Evolutionary conservation across 768 basidiomycete genomes (phyloP).

Genomic region (Cystobasidium onofrii): DNA sequence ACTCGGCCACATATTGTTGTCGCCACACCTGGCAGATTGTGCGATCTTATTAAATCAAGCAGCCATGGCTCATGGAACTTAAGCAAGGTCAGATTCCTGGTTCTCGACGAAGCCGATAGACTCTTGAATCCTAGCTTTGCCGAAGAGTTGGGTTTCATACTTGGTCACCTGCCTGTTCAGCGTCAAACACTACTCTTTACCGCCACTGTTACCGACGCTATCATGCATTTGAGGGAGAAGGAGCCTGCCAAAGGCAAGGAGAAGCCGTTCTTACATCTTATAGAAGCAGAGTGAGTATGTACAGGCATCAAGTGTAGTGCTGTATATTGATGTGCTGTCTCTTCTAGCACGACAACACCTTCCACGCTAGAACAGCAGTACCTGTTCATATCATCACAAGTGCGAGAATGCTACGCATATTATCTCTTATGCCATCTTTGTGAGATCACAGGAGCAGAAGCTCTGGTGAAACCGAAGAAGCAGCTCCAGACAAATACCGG

Average conservation of each 20-base stretch:
- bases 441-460: constrained; percentile 54
- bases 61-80: constrained; percentile 70
- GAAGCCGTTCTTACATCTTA: constrained; percentile 75
- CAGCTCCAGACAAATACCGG: constrained; percentile 1
- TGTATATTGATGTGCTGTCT: neutral
- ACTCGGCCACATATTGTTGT: constrained; percentile 85
- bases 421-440: constrained; percentile 70
- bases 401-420: constrained; percentile 84
- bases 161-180: constrained; percentile 61
- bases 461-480: constrained; percentile 47
- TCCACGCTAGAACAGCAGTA: constrained; percentile 78
- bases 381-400: constrained; percentile 84
- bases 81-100: constrained; percentile 76
- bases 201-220: constrained; percentile 79
- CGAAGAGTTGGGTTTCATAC: constrained; percentile 69
- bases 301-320: constrained; percentile 15
- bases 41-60: constrained; percentile 74
- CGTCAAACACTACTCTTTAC: constrained; percentile 97
- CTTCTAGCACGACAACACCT: constrained; percentile 69
- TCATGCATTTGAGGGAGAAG: constrained; percentile 66
- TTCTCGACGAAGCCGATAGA: constrained; percentile 93
- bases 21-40: constrained; percentile 89
- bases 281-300: constrained; percentile 58
- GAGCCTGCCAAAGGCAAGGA: constrained; percentile 72
- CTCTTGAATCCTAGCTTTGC: constrained; percentile 82